Conservation (phyloP, 1,284 basidiomycete species). For the Cutaneotrichosporon mucoides region DNA sequence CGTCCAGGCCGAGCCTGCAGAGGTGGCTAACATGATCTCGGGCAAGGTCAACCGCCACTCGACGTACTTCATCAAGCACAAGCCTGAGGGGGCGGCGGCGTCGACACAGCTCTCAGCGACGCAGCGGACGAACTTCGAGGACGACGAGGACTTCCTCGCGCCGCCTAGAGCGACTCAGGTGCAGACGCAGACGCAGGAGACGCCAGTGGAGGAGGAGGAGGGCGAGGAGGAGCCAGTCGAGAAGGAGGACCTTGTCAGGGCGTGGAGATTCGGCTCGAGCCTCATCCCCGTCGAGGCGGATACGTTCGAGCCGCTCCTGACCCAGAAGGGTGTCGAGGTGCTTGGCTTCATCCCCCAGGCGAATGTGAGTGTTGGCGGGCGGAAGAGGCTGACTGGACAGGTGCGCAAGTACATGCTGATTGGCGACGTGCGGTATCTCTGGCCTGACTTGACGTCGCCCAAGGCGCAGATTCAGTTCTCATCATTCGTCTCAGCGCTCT, state of each 20-base stretch:
- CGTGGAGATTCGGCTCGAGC: slow-evolving; percentile 88
- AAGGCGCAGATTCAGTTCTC: slow-evolving; percentile 79
- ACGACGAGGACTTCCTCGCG: slow-evolving; percentile 9
- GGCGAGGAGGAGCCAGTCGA: slow-evolving; percentile 35
- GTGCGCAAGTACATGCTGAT: slow-evolving; percentile 75
- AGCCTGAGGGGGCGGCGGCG: neutral
- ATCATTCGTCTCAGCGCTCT: slow-evolving; percentile 79
- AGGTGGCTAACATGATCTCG: slow-evolving; percentile 43
- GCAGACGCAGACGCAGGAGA: slow-evolving; percentile 7
- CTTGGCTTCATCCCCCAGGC: slow-evolving; percentile 71
- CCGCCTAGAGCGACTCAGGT: neutral
- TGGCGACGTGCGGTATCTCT: slow-evolving; percentile 83
- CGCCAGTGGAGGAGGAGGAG: slow-evolving; percentile 27
- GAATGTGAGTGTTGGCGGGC: slow-evolving; percentile 54
- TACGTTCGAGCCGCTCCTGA: slow-evolving; percentile 67
- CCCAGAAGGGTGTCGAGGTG: slow-evolving; percentile 79
- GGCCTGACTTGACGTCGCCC: slow-evolving; percentile 65
- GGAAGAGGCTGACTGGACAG: slow-evolving; percentile 46
- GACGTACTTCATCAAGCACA: slow-evolving; percentile 38
- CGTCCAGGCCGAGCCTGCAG: slow-evolving; percentile 15
- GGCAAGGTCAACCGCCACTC: slow-evolving; percentile 43
- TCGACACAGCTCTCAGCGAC: slow-evolving; percentile 6
- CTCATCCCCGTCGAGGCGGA: slow-evolving; percentile 77
- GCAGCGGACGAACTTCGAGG: slow-evolving; percentile 5
- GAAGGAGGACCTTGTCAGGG: slow-evolving; percentile 54